Conservation (phyloP, 2,329 filamentous ascomycete species). For the Diatrype stigma region DNA sequence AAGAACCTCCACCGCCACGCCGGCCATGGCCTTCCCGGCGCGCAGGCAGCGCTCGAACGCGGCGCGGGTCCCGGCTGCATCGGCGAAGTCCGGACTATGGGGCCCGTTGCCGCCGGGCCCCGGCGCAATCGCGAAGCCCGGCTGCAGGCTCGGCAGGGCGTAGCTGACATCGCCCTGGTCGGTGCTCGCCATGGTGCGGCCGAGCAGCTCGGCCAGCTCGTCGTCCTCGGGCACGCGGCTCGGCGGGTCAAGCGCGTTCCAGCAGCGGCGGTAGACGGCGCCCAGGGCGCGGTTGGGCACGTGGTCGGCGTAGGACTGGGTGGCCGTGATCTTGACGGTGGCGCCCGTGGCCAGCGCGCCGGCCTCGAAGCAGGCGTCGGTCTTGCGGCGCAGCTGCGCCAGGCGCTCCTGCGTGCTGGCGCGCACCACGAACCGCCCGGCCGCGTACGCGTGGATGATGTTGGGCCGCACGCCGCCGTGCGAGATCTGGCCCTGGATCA, state of each 20-base stretch:
- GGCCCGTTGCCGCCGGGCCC: conserved; percentile 41
- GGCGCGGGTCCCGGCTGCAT: conserved; percentile 43
- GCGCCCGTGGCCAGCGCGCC: conserved; percentile 48
- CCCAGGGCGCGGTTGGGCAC: conserved; percentile 50
- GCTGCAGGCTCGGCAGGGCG: conserved; percentile 50
- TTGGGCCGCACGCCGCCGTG: conserved; percentile 51
- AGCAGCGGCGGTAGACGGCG: conserved; percentile 39
- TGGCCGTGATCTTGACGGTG: conserved; percentile 36
- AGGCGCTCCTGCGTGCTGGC: conserved; percentile 34
- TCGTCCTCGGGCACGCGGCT: conserved; percentile 31
- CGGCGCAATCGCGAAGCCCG: conserved; percentile 47
- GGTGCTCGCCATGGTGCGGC: conserved; percentile 48
- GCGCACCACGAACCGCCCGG: conserved; percentile 28
- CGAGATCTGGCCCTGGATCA: conserved; percentile 48
- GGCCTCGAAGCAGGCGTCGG: conserved; percentile 43
- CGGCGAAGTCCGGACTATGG: conserved; percentile 50
- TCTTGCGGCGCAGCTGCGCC: conserved; percentile 34
- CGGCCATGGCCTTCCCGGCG: conserved; percentile 45
- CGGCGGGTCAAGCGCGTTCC: conserved; percentile 35
- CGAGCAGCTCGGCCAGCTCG: conserved; percentile 37
- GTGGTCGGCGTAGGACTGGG: conserved; percentile 48
- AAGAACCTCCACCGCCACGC: conserved; percentile 44
- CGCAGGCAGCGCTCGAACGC: conserved; percentile 43
- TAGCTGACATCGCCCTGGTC: conserved; percentile 59
- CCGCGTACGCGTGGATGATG: conserved; percentile 47